Evolutionary conservation across 768 basidiomycete genomes (phyloP), one percentile per base, ranked within the genome.

Genomic region (Lactarius pseudohatsudake): DNA sequence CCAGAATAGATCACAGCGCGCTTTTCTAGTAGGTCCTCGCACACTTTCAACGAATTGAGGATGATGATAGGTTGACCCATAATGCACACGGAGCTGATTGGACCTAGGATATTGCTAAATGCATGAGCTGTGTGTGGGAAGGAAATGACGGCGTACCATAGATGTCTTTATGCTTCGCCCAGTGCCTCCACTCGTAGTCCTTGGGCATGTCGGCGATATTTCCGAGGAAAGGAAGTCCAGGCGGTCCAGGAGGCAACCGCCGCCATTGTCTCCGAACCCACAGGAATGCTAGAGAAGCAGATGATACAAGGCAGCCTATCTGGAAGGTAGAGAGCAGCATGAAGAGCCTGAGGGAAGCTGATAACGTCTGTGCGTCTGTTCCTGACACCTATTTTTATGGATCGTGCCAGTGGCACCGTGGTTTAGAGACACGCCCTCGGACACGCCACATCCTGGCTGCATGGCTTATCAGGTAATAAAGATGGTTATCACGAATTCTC

Each of bases 21-120:
- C n/a, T 66, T 66, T n/a, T 66, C 65, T 28, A 66, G 59, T 18
- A 66, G 30, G 20, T 66, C 65, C 34, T 61, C 30, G 59, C 65
- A 61, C 18, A 30, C 65, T 55, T 61, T 60, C n/a, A 66, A 20
- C n/a, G 65, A 61, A 53, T 66, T 66, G 30, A 66, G 55, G 2
- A 66, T 41, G 34, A 66, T 50, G 40, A 66, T 53, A 1, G 65
- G 65, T 55, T 66, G 65, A 0, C 65, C 65, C 47, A 66, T 38
- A 13, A 61, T 28, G n/a, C 28, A 61, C 20, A 66, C 54, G 26
- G 65, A 66, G 60, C 59, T 61, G 30, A 66, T 38, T 15, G 65
- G 65, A 38, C 65, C 65, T 66, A 15, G n/a, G 15, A 22, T 10
- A 22, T 11, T 13, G 15, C 22, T 26, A 15, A 1, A 20, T 38